Base-by-base conservation (phyloP, 1,139 yeast species). In the Cylindricascospora bacillispora region DNA sequence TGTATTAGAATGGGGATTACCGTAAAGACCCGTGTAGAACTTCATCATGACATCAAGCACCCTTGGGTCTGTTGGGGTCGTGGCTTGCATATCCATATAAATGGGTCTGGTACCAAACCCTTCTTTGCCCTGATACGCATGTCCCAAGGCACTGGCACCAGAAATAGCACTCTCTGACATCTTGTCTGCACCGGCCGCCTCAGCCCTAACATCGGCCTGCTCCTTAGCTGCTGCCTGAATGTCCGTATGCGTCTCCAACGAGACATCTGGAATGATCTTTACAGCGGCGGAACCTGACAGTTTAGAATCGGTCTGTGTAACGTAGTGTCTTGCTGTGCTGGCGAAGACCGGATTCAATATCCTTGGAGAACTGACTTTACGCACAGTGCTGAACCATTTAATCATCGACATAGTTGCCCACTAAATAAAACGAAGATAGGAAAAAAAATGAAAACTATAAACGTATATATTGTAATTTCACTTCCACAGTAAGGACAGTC, bases 21-120 rank as follows among this genome's bases (percentile, higher is more conserved):
- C 99, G 52, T 85, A 89, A 35, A 81, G 66, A 10, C 95, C 97
- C 3, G 97, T 86, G 57, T 76, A 85, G 54, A 79, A 89, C 47
- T 74, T 78, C 47, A 92, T 60, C 98, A 92, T 89, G 45, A 73
- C 80, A 55, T 89, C 99, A 45, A 92, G 62, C 5, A 89, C 99
- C 37, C 99, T 68, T 22, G 98, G 98, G 52, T 89, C 99, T 3
- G 93, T 82, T 11, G 97, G 98, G 0, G 99, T 89, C 0, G 99
- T 89, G 17, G 98, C 97, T 56, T 86, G 97, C 69, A 85, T 83
- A 52, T 86, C 97, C 52, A 86, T 62, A 56, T 86, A 86, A 38
- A 86, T 86, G 4, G 97, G 95, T 46, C 95, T 70, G 9, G 77
- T 65, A 32, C 89, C 92, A 45, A 50, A 56, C 11, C 56, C 51